Conservation (phyloP, 1,284 basidiomycete species). For the Hypsizygus ulmarius region DNA sequence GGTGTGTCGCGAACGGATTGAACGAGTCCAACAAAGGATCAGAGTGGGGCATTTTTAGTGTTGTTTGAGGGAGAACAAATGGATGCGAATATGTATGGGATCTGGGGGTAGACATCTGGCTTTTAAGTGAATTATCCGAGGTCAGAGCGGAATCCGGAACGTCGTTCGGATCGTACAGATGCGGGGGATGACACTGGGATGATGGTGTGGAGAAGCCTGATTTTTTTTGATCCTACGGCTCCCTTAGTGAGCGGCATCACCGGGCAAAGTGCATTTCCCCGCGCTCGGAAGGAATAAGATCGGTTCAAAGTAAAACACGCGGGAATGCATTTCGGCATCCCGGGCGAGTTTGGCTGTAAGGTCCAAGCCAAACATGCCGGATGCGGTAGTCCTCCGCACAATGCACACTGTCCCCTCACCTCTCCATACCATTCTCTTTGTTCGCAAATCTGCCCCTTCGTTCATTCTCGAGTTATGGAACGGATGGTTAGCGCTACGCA, state of each 20-base stretch:
- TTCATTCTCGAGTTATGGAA: neutral
- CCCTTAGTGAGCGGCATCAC: too few relatives aligned
- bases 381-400: too few relatives aligned
- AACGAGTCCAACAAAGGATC: constrained; percentile 44
- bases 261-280: too few relatives aligned
- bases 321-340: too few relatives aligned
- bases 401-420: too few relatives aligned
- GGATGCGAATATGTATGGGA: neutral
- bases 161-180: constrained; percentile 3
- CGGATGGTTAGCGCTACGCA: neutral
- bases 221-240: constrained; percentile 6
- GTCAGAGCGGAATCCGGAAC: constrained; percentile 13
- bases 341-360: too few relatives aligned
- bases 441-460: too few relatives aligned
- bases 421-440: too few relatives aligned
- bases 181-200: neutral
- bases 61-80: neutral
- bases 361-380: too few relatives aligned
- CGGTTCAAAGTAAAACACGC: too few relatives aligned
- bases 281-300: too few relatives aligned
- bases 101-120: constrained; percentile 2
- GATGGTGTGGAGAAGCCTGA: neutral
- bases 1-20: constrained; percentile 57
- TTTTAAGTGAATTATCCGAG: constrained; percentile 15
- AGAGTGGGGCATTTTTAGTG: constrained; percentile 28